Base-by-base conservation (phyloP, 2,329 filamentous ascomycete species). In the Sclerotinia trifoliorum region DNA sequence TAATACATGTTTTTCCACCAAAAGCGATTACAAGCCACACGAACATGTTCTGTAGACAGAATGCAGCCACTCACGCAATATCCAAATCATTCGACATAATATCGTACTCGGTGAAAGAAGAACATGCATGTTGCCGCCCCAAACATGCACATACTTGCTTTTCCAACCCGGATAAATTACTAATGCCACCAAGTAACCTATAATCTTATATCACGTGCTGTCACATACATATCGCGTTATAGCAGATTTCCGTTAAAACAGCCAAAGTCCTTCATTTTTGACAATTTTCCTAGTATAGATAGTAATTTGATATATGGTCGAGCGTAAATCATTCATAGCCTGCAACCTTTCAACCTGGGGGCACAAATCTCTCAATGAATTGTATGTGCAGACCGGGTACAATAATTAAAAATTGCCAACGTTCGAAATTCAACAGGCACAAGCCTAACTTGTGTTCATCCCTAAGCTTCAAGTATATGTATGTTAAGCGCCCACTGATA, bases 101-200 rank as follows among this genome's bases (percentile, higher is more conserved):
- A 32, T 32, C 32, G 5, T 32, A 32, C 3, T 32, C 5, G 32
- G 32, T 32, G 32, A 32, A 32, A 32, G 5, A 32, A 32, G 32
- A 32, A 32, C 32, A 32, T 32, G 32, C 32, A 32, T 32, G 7
- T 5, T 32, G 7, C 32, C 32, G 32, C 32, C 32, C 7, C 5
- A 32, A 32, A n/a, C n/a, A n/a, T n/a, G n/a, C n/a, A n/a, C 3
- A 35, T 35, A 10, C 5, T 35, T 35, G 21, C 6, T 2, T 56
- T 39, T n/a, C 2, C 24, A 1, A n/a, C 13, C 1, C 3, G 2
- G 5, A 3, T 6, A 19, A 39, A 13, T n/a, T n/a, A n/a, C n/a
- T n/a, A n/a, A n/a, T n/a, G n/a, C n/a, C n/a, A n/a, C n/a, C n/a
- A n/a, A n/a, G n/a, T n/a, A n/a, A n/a, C n/a, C n/a, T n/a, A n/a